Evolutionary conservation across 139 green algal genomes (phyloP).

Genomic region (Micromonas commoda): DNA sequence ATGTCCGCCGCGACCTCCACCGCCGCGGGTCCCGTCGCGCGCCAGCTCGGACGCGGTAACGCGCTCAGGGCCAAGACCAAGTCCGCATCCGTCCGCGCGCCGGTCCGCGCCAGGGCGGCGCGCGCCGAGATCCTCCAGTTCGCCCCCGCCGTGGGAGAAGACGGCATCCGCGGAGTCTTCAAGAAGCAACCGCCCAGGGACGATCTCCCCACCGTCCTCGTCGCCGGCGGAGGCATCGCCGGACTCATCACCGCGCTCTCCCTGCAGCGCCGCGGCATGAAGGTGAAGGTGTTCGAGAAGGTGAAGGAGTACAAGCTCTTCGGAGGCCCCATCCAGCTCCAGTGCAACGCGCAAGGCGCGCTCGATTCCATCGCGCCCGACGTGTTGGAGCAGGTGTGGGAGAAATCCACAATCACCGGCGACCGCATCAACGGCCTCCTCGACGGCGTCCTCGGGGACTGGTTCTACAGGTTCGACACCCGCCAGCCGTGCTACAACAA

Average conservation of each 20-base stretch:
- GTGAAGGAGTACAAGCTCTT: conserved; percentile 40
- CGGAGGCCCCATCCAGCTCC: conserved; percentile 45
- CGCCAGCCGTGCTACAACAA: conserved; percentile 32
- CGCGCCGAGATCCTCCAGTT: too few species aligned
- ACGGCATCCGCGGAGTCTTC: neutral
- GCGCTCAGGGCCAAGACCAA: too few species aligned
- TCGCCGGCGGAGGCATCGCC: conserved; percentile 39
- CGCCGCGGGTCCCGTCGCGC: too few species aligned
- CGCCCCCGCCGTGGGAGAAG: too few species aligned
- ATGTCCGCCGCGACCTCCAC: too few species aligned
- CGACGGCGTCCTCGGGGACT: conserved; percentile 50
- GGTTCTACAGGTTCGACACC: conserved; percentile 45
- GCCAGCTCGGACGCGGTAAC: too few species aligned
- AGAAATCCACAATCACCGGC: conserved; percentile 43
- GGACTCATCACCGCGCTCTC: conserved; percentile 32
- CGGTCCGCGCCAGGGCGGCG: too few species aligned
- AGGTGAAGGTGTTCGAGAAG: conserved; percentile 31
- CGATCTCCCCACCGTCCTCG: conserved; percentile 24
- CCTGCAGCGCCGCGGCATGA: conserved; percentile 6
- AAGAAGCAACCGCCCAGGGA: neutral
- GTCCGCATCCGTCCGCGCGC: too few species aligned
- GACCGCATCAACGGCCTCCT: conserved; percentile 56
- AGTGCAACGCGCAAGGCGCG: conserved; percentile 53
- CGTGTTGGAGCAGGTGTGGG: conserved; percentile 43
- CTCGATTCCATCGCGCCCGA: conserved; percentile 43